Evolutionary conservation across 768 basidiomycete species (phyloP).

Genomic region (Leccinellum albellum): DNA sequence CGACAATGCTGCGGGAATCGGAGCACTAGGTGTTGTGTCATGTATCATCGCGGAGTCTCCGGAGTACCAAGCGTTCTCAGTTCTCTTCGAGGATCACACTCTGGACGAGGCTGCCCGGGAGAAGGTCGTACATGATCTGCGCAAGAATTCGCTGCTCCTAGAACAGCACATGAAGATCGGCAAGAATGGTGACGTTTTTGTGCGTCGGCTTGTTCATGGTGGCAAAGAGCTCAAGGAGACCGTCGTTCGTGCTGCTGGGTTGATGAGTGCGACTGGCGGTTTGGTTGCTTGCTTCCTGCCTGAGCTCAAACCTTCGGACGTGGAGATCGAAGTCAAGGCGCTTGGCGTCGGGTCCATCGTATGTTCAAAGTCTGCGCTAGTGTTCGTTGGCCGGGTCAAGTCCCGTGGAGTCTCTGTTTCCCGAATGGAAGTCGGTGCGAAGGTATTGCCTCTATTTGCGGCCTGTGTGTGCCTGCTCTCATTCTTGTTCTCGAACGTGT

Average conservation of each 20-base stretch:
- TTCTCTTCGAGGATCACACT: constrained; percentile 30
- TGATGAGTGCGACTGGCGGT: constrained; percentile 8
- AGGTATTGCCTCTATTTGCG: constrained; percentile 2
- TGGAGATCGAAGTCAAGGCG: constrained; percentile 18
- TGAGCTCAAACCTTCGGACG: constrained; percentile 11
- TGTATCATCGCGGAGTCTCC: constrained; percentile 30
- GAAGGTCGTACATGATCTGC: constrained; percentile 23
- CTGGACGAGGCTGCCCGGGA: constrained; percentile 20
- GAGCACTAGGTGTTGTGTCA: constrained; percentile 27
- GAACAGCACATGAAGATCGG: constrained; percentile 30
- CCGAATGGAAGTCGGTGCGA: constrained; percentile 2
- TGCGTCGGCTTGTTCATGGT: constrained; percentile 29
- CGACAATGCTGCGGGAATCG: constrained; percentile 29
- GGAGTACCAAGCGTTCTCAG: constrained; percentile 26
- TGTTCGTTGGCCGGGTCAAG: constrained; percentile 18
- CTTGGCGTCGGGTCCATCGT: constrained; percentile 8
- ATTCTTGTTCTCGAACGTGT: not conserved
- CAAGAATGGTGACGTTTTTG: constrained; percentile 24
- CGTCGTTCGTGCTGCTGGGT: constrained; percentile 11
- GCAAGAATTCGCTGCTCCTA: constrained; percentile 24
- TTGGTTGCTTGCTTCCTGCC: constrained; percentile 23
- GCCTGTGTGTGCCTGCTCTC: not conserved
- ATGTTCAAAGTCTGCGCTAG: constrained; percentile 10
- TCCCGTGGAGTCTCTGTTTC: constrained; percentile 12
- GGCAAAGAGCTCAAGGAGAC: constrained; percentile 18